Conservation (phyloP, 2,329 filamentous ascomycete species). For the Cercospora beticola region DNA sequence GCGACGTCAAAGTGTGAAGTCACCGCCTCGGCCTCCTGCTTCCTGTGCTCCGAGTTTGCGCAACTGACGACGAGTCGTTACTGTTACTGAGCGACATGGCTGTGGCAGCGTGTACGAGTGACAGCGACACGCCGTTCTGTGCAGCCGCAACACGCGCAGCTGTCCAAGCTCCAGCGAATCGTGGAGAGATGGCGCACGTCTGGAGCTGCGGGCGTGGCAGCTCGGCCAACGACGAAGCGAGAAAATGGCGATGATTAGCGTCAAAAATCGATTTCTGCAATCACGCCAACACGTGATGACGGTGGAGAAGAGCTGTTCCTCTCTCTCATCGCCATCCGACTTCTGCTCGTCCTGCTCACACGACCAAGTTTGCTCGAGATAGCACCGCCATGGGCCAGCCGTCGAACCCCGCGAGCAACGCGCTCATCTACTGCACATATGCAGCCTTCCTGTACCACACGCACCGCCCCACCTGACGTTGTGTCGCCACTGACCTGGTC, state of each 20-base stretch:
- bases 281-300: conserved; percentile 4
- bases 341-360: neutral
- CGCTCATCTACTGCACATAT: conserved; percentile 79
- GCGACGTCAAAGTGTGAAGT: neutral
- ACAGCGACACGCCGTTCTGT: neutral
- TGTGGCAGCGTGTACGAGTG: neutral
- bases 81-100: neutral
- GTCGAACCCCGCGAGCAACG: conserved; percentile 74
- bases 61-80: neutral
- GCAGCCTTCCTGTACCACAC: conserved; percentile 65
- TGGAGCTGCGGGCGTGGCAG: neutral
- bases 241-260: neutral
- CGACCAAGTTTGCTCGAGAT: neutral
- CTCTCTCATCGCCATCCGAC: neutral
- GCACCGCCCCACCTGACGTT: neutral
- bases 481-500: conserved; percentile 37
- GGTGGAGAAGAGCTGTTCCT: neutral
- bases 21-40: neutral
- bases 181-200: neutral
- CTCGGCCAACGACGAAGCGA: neutral
- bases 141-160: neutral
- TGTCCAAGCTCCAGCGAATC: neutral
- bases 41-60: neutral
- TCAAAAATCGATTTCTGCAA: neutral
- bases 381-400: conserved; percentile 65